These are phyloP conservation scores for Geotrichum macrosporum DNA, from an alignment of 1,139 yeast species.

Conservation along the genomic window DNA sequence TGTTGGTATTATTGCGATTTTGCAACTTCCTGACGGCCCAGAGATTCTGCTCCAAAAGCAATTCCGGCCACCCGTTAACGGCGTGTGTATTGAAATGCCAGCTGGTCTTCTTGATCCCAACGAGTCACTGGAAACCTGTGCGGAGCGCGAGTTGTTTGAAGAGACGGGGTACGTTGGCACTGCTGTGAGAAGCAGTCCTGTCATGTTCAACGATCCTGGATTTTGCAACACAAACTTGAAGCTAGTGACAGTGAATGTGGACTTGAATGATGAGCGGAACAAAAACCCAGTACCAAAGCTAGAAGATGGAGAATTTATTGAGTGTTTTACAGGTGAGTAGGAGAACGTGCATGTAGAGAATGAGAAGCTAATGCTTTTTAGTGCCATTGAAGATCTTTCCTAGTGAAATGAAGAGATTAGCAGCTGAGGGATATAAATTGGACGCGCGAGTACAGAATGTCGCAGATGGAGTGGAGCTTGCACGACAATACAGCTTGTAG, in stretches of 20 bases:
- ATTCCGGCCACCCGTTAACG: slow-evolving; percentile 85
- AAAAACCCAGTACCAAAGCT: slow-evolving; percentile 63
- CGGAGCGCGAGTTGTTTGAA: slow-evolving; percentile 79
- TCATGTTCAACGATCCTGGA: slow-evolving; percentile 86
- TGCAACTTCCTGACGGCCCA: slow-evolving; percentile 50
- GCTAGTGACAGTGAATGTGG: slow-evolving; percentile 74
- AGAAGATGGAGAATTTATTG: slow-evolving; percentile 88
- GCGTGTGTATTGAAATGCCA: slow-evolving; percentile 87
- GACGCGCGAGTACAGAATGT: slow-evolving; percentile 87
- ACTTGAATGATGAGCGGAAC: slow-evolving; percentile 61
- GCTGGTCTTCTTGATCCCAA: slow-evolving; percentile 90
- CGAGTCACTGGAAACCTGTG: slow-evolving; percentile 74
- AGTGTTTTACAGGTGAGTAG: slow-evolving; percentile 51
- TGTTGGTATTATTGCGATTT: slow-evolving; percentile 76
- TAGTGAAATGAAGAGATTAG: slow-evolving; percentile 50
- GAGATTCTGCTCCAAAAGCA: slow-evolving; percentile 77
- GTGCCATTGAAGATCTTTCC: slow-evolving; percentile 61
- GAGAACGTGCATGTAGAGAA: neutral
- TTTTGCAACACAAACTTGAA: slow-evolving; percentile 86
- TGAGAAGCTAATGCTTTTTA: slow-evolving; percentile 17
- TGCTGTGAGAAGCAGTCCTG: slow-evolving; percentile 45
- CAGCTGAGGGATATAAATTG: slow-evolving; percentile 61
- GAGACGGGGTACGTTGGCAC: slow-evolving; percentile 88
- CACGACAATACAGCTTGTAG: slow-evolving; percentile 29
- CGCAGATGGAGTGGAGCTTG: slow-evolving; percentile 66